phyloP scores from a whole-genome alignment of 2,329 filamentous ascomycete genomes.

The Neocucurbitaria cava region DNA sequence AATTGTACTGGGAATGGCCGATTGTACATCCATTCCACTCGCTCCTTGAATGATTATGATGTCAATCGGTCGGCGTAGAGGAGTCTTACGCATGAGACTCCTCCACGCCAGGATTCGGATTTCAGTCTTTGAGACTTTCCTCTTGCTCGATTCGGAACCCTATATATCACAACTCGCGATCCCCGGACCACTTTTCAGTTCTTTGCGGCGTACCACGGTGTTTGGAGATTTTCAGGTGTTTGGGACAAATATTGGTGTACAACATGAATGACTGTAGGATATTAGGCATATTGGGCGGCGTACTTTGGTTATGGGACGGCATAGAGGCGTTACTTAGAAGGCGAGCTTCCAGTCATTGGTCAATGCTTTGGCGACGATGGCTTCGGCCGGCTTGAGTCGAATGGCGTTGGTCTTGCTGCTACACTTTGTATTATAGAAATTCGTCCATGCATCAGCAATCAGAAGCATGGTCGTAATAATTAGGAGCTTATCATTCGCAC shows the following conservation, averaged over 20 bases:
- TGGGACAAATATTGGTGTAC: constrained; percentile 14
- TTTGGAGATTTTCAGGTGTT: constrained; percentile 22
- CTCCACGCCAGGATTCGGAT: background rate
- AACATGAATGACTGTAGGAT: constrained; percentile 18
- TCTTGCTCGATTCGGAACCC: constrained; percentile 1
- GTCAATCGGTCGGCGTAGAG: background rate
- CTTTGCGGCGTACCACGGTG: constrained; percentile 14
- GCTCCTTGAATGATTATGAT: background rate
- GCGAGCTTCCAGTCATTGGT: constrained; percentile 4
- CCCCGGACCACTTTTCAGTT: background rate
- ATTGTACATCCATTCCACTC: background rate
- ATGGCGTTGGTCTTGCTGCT: constrained; percentile 1
- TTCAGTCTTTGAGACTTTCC: background rate
- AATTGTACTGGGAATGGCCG: background rate
- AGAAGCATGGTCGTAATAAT: background rate
- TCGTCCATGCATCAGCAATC: background rate
- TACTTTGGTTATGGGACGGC: constrained; percentile 12
- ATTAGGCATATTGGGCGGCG: constrained; percentile 9
- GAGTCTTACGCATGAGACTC: background rate
- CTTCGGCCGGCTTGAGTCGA: constrained; percentile 3
- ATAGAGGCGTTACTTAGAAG: constrained; percentile 16
- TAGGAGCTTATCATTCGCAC: background rate
- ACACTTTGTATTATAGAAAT: constrained; percentile 3
- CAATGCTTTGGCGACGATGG: background rate
- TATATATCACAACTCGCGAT: background rate